Evolutionary conservation across 2,329 filamentous ascomycete genomes (phyloP), one percentile per base, ranked within the genome.

Genomic region (Fusarium zealandicum): DNA sequence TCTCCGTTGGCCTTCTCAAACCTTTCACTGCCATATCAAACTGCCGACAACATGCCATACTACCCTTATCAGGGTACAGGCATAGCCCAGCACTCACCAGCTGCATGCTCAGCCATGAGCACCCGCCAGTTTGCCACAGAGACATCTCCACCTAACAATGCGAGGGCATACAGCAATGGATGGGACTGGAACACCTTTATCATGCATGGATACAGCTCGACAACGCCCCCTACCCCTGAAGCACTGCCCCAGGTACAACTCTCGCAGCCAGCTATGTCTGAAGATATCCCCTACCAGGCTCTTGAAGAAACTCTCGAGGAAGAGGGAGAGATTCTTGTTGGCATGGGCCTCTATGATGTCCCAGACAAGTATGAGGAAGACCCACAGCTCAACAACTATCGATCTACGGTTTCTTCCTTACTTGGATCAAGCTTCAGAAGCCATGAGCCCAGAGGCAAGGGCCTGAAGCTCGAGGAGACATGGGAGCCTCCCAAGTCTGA

Each of bases 391-490:
- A 75, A 84, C 72, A 79, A 82, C 74, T 80, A 85, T 73, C 71
- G 79, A 42, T 79, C 79, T 5, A 82, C 81, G 20, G 78, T 84
- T 51, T 80, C 78, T 30, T 79, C 80, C 20, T 71, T 90, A 14
- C 72, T 86, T 39, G 81, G 82, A 18, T 75, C 82, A 7, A 71
- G 77, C 2, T 80, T 78, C 61, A 74, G 76, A 35, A 69, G 69
- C 6, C 62, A 72, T 0, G 79, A 81, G 59, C 76, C 81, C 3
- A 79, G 76, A 14, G 89, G 90, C 51, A 90, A 91, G 72, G 90
- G 90, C 0, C 76, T 93, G 63, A 93, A 92, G 70, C 77, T 95
- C 4, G 90, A 93, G 72, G 90, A 93, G 70, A 90, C 89, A 0
- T 93, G 82, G 89, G 88, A 85, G 71, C 90, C 81, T 14, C 88